Conservation (phyloP, 495 filamentous ascomycete genomes). For the Lasiosphaeris hirsuta region DNA sequence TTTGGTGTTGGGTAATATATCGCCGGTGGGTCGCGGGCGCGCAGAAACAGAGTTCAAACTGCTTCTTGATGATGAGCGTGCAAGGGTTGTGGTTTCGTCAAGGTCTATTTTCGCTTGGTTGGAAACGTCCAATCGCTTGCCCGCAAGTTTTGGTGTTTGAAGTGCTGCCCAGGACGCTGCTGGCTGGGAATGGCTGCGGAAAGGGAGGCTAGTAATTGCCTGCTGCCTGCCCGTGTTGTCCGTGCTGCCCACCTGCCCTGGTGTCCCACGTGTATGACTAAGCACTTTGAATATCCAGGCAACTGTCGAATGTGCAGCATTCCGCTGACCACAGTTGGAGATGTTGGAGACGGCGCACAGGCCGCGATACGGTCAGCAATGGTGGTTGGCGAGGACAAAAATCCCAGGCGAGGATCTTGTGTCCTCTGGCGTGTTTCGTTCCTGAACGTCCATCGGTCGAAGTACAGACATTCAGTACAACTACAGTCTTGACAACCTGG, state of each 20-base stretch:
- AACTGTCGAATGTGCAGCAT: neutral
- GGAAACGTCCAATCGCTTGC: conserved; percentile 13
- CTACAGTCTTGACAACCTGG: too few species aligned
- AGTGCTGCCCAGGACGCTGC: neutral
- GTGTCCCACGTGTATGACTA: conserved; percentile 9
- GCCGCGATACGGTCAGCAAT: too few species aligned
- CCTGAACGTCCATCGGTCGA: too few species aligned
- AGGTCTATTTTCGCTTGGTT: neutral
- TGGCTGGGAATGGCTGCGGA: neutral
- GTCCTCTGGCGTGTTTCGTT: too few species aligned
- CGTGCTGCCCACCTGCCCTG: neutral
- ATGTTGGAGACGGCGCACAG: too few species aligned
- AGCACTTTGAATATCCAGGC: neutral
- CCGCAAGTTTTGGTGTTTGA: conserved; percentile 6
- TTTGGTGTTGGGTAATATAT: too few species aligned
- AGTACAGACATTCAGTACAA: too few species aligned
- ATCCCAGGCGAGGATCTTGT: too few species aligned
- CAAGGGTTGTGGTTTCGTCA: neutral
- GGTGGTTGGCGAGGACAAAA: too few species aligned
- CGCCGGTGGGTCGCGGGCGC: too few species aligned
- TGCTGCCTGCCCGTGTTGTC: neutral
- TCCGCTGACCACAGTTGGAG: neutral
- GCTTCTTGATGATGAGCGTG: neutral
- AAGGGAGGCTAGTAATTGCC: too few species aligned
- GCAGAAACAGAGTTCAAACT: too few species aligned